Base-by-base conservation (phyloP, 2,329 filamentous ascomycete genomes). In the Zasmidium cellare region DNA sequence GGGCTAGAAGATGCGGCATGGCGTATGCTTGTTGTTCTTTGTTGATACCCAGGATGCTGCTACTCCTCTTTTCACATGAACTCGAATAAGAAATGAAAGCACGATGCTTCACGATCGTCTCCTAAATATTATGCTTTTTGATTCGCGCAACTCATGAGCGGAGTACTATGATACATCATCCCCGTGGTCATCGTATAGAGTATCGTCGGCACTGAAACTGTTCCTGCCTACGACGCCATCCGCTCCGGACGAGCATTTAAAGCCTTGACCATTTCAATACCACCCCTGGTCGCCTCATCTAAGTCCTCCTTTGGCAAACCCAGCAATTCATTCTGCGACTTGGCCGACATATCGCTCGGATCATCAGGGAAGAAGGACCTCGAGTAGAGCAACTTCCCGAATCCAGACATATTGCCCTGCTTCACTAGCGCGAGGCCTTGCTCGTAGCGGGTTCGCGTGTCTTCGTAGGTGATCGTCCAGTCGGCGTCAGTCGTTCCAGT, bases 221-320 rank as follows among this genome's bases (percentile, higher is more conserved):
- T n/a, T n/a, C n/a, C n/a, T n/a, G n/a, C n/a, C 25, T 28, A 28
- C 25, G 25, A 5, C 25, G 25, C 25, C 25, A 28, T 28, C 25
- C 25, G 25, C 25, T 28, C 25, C 25, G 25, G 25, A 11, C 25
- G 25, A 6, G 6, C 11, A 6, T 28, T 5, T 11, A 46, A n/a
- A 6, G 5, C 41, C 52, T 57, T 14, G 53, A 45, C 28, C 61
- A 55, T 47, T 5, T 79, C 73, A 0, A 87, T 62, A 0, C 78
- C 81, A 22, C 69, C 68, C 69, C 74, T 77, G 0, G 82, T 88
- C 22, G 74, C 72, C 59, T 82, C 79, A 63, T 88, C 84, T 22
- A 89, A 61, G 45, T 80, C 77, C 69, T 88, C 86, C 58, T 81
- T 72, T 0, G 82, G 79, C 65, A 89, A 71, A 0, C 78, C 82